These are phyloP conservation scores for Juncus effusus DNA, from an alignment of 176 grass and related monocot species.

Conservation along the genomic window DNA sequence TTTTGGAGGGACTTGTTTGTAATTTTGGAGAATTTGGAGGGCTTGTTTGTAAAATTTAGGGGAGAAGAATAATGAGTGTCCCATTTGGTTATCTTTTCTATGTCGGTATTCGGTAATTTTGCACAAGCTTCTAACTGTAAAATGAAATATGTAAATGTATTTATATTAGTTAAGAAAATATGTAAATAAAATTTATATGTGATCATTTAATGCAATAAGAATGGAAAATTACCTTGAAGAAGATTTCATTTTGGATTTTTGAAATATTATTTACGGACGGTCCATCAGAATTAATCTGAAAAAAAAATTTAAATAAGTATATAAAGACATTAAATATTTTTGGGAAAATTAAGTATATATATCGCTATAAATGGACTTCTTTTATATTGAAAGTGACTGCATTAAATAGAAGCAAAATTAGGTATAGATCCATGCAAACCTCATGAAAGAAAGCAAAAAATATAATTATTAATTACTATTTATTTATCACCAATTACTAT, in stretches of 20 bases:
- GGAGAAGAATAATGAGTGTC: slow-evolving; percentile 28
- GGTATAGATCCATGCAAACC: slow-evolving; percentile 1
- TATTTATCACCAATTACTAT: too few species aligned
- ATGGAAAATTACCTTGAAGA: slow-evolving; percentile 23
- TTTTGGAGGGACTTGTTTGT: slow-evolving; percentile 32
- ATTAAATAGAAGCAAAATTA: slow-evolving; percentile 2
- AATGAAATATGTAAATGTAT: neutral
- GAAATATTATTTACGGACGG: too few species aligned
- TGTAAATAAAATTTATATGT: neutral
- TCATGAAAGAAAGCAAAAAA: neutral
- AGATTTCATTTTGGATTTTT: neutral
- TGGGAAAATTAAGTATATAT: neutral
- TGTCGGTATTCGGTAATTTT: slow-evolving; percentile 51
- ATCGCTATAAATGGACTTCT: slow-evolving; percentile 4
- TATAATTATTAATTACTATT: too few species aligned
- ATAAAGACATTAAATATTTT: neutral
- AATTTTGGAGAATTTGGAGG: slow-evolving; percentile 28
- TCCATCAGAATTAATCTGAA: slow-evolving; percentile 13
- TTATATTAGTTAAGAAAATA: neutral
- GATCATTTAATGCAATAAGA: neutral
- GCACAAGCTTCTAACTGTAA: slow-evolving; percentile 54
- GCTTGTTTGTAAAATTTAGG: slow-evolving; percentile 30
- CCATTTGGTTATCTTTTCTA: slow-evolving; percentile 83
- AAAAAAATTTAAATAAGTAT: neutral
- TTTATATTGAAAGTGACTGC: neutral